Evolutionary conservation across 768 basidiomycete species (phyloP).

Genomic region (Cyclocybe aegerita): DNA sequence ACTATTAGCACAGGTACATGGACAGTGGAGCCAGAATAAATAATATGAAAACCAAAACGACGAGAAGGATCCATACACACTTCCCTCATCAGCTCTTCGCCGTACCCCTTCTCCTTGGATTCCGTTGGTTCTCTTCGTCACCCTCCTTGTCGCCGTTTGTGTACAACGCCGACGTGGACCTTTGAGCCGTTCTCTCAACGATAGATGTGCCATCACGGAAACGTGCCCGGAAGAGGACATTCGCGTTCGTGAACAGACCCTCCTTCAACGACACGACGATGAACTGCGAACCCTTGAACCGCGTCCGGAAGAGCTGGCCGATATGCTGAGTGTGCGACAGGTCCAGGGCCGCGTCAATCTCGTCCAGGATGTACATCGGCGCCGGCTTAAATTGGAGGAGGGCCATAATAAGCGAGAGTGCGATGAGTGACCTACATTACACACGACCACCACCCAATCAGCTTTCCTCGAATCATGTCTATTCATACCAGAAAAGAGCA

Average conservation of each 20-base stretch:
- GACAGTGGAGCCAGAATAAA: constrained; percentile 22
- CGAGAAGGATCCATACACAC: background rate
- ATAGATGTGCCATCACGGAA: constrained; percentile 94
- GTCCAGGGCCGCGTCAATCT: constrained; percentile 97
- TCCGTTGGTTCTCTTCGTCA: constrained; percentile 25
- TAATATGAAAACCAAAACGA: constrained; percentile 9
- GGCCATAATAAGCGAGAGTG: constrained; percentile 97
- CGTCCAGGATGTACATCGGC: constrained; percentile 99
- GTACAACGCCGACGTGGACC: constrained; percentile 55
- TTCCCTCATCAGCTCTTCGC: constrained; percentile 7
- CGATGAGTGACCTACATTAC: constrained; percentile 82
- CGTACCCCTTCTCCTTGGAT: constrained; percentile 21
- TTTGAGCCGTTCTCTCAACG: constrained; percentile 76
- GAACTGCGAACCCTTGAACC: constrained; percentile 98
- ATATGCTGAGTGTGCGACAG: constrained; percentile 97
- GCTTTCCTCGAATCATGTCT: background rate
- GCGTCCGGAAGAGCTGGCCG: constrained; percentile 93
- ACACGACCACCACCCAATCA: constrained; percentile 1
- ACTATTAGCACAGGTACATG: constrained; percentile 23
- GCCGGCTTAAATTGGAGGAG: constrained; percentile 99
- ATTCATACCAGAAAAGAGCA: constrained; percentile 1
- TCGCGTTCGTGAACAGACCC: constrained; percentile 96
- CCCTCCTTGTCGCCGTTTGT: constrained; percentile 28
- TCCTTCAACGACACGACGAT: constrained; percentile 98
- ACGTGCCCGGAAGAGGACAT: constrained; percentile 89